Evolutionary conservation across 345 rosid species (phyloP), one percentile per base, ranked within the genome.

Genomic region (Bruguiera gymnorhiza): DNA sequence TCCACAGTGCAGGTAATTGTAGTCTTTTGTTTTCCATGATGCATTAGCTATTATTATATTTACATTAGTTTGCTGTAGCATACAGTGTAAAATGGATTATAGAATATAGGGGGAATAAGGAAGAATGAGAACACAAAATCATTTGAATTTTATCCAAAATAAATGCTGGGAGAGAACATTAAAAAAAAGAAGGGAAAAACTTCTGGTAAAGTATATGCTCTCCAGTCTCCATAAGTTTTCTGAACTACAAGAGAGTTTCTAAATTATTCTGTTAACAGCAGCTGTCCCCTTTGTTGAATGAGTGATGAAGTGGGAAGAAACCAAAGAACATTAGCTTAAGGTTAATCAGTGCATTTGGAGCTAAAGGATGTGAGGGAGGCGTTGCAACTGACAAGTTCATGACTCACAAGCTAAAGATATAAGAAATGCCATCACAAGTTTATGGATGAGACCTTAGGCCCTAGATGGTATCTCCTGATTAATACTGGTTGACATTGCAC

Each of bases 1-100:
- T 72, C 97, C 29, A 83, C 81, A 3, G 97, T 95, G 67, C 98
- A 95, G 97, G 97, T 87, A 82, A 59, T 63, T 18, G 16, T 16
- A 39, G 30, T 24, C 48, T 51, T 32, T 9, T 50, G 32, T 23
- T 39, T 69, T 39, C 21, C 53, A 3, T 27, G 29, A 67, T 34
- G 31, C 19, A 55, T 55, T 9, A 46, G 31, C 5, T 27, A 50
- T 7, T 29, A 6, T 19, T 36, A 57, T 36, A 27, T 31, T 21
- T 31, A 5, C 31, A 6, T 60, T 15, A 37, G 9, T 13, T 39
- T 26, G n/a, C 46, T 30, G 6, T 46, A 8, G 37, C n/a, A 16
- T 19, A 15, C 6, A 9, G 8, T n/a, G 61, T 27, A 55, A 63
- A 63, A 31, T 54, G 16, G 11, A 8, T 63, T 2, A 29, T 20